Evolutionary conservation across 352 stramenopile species (phyloP).

Genomic region (Pythium phragmiticola): DNA sequence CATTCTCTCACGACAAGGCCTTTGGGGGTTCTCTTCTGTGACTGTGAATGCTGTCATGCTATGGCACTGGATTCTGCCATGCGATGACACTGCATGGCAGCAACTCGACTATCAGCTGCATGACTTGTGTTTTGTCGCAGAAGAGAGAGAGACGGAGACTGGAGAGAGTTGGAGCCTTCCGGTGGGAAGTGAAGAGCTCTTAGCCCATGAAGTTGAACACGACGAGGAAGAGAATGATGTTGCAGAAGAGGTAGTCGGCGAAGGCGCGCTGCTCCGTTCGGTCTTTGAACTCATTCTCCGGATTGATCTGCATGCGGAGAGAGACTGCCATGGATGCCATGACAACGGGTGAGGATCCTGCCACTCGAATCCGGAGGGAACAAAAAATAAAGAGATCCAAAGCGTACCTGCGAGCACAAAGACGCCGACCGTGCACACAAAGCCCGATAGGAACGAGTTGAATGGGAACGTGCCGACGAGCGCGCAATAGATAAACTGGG

Average conservation of each 20-base stretch:
- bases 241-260: constrained; percentile 91
- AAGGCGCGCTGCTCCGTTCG: constrained; percentile 87
- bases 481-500: constrained; percentile 91
- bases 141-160: neutral
- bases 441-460: constrained; percentile 91
- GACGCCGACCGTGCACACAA: constrained; percentile 88
- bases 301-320: constrained; percentile 89
- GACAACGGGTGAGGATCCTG: neutral
- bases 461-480: constrained; percentile 91
- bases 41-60: too few relatives aligned
- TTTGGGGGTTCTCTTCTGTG: too few relatives aligned
- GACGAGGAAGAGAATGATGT: constrained; percentile 91
- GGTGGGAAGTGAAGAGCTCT: neutral
- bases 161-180: too few relatives aligned
- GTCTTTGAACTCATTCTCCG: constrained; percentile 80
- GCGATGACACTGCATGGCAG: too few relatives aligned
- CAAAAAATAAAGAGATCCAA: neutral
- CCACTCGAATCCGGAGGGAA: too few relatives aligned
- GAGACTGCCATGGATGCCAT: constrained; percentile 49
- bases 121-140: neutral
- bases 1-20: too few relatives aligned
- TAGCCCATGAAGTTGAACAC: constrained; percentile 94
- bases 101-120: neutral
- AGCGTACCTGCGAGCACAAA: constrained; percentile 86
- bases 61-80: too few relatives aligned